phyloP scores from a whole-genome alignment of 768 basidiomycete species.

The Rickenella mellea region DNA sequence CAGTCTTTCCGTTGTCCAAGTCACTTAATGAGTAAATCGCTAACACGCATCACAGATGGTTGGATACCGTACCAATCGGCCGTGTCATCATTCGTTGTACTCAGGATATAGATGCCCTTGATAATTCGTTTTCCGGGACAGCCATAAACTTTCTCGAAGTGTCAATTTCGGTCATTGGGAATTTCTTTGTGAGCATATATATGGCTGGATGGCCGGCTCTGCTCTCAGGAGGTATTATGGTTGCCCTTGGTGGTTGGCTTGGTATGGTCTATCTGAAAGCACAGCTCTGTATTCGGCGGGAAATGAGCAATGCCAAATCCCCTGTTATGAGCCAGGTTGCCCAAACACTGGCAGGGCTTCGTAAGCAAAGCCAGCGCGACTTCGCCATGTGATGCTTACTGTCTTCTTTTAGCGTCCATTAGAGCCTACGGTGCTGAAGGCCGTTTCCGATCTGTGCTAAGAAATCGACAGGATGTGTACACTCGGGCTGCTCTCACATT shows the following conservation, averaged over 20 bases:
- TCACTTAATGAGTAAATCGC: too few relatives aligned
- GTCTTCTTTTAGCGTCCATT: too few relatives aligned
- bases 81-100: slow-evolving; percentile 22
- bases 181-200: not conserved
- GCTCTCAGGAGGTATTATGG: slow-evolving; percentile 14
- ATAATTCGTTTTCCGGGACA: not conserved
- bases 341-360: slow-evolving; percentile 8
- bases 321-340: slow-evolving; percentile 12
- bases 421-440: slow-evolving; percentile 48
- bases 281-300: slow-evolving; percentile 18
- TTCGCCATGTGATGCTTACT: too few relatives aligned
- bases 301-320: slow-evolving; percentile 16
- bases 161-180: slow-evolving; percentile 9
- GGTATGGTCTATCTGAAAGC: slow-evolving; percentile 15
- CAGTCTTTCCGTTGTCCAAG: too few relatives aligned
- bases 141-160: slow-evolving; percentile 1
- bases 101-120: slow-evolving; percentile 11
- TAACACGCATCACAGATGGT: too few relatives aligned
- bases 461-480: slow-evolving; percentile 23
- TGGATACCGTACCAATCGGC: slow-evolving; percentile 19
- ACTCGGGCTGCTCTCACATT: slow-evolving; percentile 11
- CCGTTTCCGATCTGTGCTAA: slow-evolving; percentile 15
- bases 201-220: slow-evolving; percentile 8
- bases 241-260: slow-evolving; percentile 20
- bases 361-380: too few relatives aligned